phyloP scores from a whole-genome alignment of 768 basidiomycete genomes.

The Leccinum incarnatum region DNA sequence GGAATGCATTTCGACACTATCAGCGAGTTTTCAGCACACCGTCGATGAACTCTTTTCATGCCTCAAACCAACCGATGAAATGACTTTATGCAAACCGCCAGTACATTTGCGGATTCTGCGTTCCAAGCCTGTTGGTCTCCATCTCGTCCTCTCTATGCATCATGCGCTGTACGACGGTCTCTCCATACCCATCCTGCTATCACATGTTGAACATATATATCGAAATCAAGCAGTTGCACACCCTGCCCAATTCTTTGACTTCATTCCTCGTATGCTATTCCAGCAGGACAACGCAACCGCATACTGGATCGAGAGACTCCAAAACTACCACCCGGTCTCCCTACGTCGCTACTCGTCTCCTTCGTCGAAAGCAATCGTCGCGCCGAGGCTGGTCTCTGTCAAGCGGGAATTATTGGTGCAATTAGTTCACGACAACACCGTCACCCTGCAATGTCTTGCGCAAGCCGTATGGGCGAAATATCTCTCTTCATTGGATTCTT shows the following conservation, averaged over 20 bases:
- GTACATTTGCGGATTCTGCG: slow-evolving; percentile 28
- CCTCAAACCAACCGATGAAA: slow-evolving; percentile 15
- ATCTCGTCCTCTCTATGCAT: slow-evolving; percentile 42
- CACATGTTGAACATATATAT: slow-evolving; percentile 34
- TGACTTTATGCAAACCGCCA: slow-evolving; percentile 29
- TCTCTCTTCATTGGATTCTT: slow-evolving; percentile 19
- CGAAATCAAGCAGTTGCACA: slow-evolving; percentile 7
- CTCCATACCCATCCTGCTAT: slow-evolving; percentile 38
- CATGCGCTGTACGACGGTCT: slow-evolving; percentile 49
- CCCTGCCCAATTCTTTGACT: slow-evolving; percentile 35
- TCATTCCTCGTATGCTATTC: slow-evolving; percentile 36
- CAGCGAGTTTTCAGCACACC: slow-evolving; percentile 8
- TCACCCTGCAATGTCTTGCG: slow-evolving; percentile 37
- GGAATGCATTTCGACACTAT: slow-evolving; percentile 10
- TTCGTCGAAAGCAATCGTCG: slow-evolving; percentile 4
- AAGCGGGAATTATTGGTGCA: slow-evolving; percentile 3
- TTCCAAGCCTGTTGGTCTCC: background rate
- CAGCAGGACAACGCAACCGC: slow-evolving; percentile 38
- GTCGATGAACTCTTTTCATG: slow-evolving; percentile 10
- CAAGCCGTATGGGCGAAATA: slow-evolving; percentile 33
- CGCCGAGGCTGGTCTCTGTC: slow-evolving; percentile 16
- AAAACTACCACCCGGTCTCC: slow-evolving; percentile 18
- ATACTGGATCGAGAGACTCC: slow-evolving; percentile 37
- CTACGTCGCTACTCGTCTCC: slow-evolving; percentile 19
- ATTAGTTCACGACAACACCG: slow-evolving; percentile 24